phyloP scores from a whole-genome alignment of 2,329 filamentous ascomycete genomes.

The Nemania abortiva region DNA sequence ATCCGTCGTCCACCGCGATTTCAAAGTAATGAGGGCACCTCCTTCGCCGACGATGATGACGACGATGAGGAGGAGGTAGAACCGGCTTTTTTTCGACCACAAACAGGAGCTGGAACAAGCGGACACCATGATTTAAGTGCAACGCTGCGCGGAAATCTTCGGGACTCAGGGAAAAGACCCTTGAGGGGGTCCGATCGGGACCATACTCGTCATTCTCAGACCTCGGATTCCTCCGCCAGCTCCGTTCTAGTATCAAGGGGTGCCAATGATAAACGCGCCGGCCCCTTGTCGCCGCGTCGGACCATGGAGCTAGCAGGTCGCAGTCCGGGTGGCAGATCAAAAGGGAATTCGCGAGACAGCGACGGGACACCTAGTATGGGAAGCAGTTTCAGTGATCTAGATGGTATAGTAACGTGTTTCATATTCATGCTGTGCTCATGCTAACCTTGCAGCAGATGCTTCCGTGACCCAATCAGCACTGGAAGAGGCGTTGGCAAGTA shows the following conservation, averaged over 20 bases:
- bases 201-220: constrained; percentile 62
- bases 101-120: constrained; percentile 42
- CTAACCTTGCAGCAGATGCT: constrained; percentile 67
- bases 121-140: constrained; percentile 62
- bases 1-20: constrained; percentile 70
- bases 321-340: constrained; percentile 64
- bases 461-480: constrained; percentile 84
- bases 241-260: constrained; percentile 58
- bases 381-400: constrained; percentile 87
- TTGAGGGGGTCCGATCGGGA: constrained; percentile 50
- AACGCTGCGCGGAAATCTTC: constrained; percentile 63
- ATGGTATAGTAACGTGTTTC: constrained; percentile 64
- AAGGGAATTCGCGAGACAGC: constrained; percentile 69
- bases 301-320: constrained; percentile 69
- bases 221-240: constrained; percentile 72
- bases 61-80: constrained; percentile 69
- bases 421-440: constrained; percentile 20
- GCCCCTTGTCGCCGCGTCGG: constrained; percentile 69
- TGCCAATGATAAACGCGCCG: constrained; percentile 53
- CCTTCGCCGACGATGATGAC: constrained; percentile 62
- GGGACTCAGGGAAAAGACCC: constrained; percentile 51
- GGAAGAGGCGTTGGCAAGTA: constrained; percentile 81
- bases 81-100: constrained; percentile 64
- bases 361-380: constrained; percentile 84
- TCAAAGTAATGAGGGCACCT: constrained; percentile 54